Conservation (phyloP, 805 yeast species). For the Metschnikowia lunata region DNA sequence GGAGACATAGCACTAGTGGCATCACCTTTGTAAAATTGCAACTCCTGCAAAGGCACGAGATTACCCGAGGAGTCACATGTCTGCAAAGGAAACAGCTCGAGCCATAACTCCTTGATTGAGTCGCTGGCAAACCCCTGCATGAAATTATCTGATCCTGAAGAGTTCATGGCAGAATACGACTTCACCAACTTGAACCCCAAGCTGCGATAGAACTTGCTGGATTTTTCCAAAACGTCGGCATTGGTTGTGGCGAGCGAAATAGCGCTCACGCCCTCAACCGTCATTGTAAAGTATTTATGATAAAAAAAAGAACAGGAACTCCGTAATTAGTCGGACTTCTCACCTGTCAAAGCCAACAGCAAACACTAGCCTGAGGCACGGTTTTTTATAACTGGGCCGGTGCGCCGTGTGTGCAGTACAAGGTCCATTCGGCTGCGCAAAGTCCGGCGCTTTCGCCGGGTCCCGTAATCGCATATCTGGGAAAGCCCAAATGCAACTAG, state of each 20-base stretch:
- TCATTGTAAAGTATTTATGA: slow-evolving; percentile 4
- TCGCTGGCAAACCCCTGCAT: slow-evolving; percentile 58
- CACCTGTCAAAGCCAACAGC: too few species aligned
- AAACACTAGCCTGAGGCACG: too few species aligned
- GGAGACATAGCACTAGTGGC: slow-evolving; percentile 23
- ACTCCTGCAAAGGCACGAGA: slow-evolving; percentile 40
- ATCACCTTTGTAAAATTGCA: slow-evolving; percentile 37
- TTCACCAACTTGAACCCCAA: slow-evolving; percentile 62
- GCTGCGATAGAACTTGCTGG: slow-evolving; percentile 53
- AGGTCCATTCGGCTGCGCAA: slow-evolving; percentile 14
- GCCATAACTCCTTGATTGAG: slow-evolving; percentile 68
- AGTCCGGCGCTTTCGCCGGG: slow-evolving; percentile 11
- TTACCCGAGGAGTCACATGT: slow-evolving; percentile 30
- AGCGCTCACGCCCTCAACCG: slow-evolving; percentile 42
- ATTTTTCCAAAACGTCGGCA: slow-evolving; percentile 39
- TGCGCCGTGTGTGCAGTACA: slow-evolving; percentile 5
- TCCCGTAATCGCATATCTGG: too few species aligned
- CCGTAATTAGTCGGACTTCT: too few species aligned
- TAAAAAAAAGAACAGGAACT: too few species aligned
- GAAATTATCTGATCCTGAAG: slow-evolving; percentile 17
- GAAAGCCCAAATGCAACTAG: too few species aligned
- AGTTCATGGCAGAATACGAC: slow-evolving; percentile 51
- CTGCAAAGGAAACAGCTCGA: slow-evolving; percentile 60
- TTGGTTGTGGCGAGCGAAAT: slow-evolving; percentile 58
- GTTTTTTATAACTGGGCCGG: slow-evolving; percentile 4